phyloP scores from a whole-genome alignment of 2,329 filamentous ascomycete genomes.

The Huntiella abstrusa region DNA sequence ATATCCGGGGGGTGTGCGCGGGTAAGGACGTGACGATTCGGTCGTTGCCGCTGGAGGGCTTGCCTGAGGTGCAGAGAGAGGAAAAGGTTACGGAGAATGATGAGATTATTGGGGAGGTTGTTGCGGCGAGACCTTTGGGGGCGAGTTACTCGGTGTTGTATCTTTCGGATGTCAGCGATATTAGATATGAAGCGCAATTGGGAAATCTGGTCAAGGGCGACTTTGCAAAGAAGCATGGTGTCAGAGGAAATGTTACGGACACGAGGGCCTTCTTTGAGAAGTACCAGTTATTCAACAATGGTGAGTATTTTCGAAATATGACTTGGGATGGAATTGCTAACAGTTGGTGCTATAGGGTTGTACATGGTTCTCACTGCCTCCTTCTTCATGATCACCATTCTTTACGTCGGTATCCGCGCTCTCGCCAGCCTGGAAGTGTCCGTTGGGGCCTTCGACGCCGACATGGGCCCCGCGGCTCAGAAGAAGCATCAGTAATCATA shows the following conservation, averaged over 20 bases:
- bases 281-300: constrained; percentile 86
- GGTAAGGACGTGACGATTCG: constrained; percentile 7
- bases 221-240: constrained; percentile 43
- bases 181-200: constrained; percentile 12
- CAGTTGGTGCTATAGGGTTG: constrained; percentile 38
- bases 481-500: constrained; percentile 39
- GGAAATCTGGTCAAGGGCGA: constrained; percentile 26
- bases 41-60: constrained; percentile 8
- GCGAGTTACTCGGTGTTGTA: constrained; percentile 58
- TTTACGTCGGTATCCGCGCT: constrained; percentile 60
- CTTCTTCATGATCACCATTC: constrained; percentile 54
- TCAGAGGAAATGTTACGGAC: constrained; percentile 23
- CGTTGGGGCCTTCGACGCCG: constrained; percentile 92
- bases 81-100: constrained; percentile 15
- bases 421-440: constrained; percentile 69
- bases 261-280: constrained; percentile 58
- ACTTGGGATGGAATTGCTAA: not conserved
- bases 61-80: constrained; percentile 1
- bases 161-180: constrained; percentile 33
- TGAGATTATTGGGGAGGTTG: constrained; percentile 30
- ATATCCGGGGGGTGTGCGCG: constrained; percentile 29
- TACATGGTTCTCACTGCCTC: constrained; percentile 68
- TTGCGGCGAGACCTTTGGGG: constrained; percentile 21
- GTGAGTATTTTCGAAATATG: constrained; percentile 27
- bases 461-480: constrained; percentile 73